Evolutionary conservation across 192 early-diverging fungal species (phyloP), one percentile per base, ranked within the genome.

Genomic region (Backusella tuberculispora): DNA sequence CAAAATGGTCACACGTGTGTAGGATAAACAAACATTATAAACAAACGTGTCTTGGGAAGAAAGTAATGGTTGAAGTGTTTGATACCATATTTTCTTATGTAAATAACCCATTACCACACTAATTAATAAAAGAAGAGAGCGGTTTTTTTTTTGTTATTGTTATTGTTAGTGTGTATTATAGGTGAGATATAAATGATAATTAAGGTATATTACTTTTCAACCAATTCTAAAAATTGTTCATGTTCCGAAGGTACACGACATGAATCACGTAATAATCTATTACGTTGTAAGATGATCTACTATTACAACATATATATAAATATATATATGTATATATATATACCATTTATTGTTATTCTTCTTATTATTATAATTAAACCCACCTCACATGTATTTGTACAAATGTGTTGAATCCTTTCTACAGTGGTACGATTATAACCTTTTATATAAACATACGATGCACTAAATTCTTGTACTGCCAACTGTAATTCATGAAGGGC

Each of bases 381-480:
- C 68, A 85, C 86, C 41, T 77, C 79, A 60, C 74, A 77, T 24
- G 81, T 75, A 50, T 86, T 88, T 9, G 71, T 73, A 66, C 82
- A 85, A 17, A 88, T 85, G 19, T 84, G 77, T 19, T 77, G 77
- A 24, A 88, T 81, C 70, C 85, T 86, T 69, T 86, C 83, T 4
- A 86, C 76, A 1, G 85, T 84, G 38, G 79, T 77, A 15, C 67
- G 66, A 41, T 85, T 81, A 69, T 80, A 88, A 15, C 87, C 87
- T 6, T 81, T 84, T 50, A 88, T 83, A 67, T 86, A 88, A 14
- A 88, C 83, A 76, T 86, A 88, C 0, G 87, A 84, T 24, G 80
- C 81, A 14, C 76, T 81, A 70, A 88, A 88, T 68, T 88, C 85
- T 12, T 81, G 78, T 10, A 83, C 83, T 14, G 81, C 75, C 19